Evolutionary conservation across 1,284 basidiomycete species (phyloP).

Genomic region (Tilletia walkeri): DNA sequence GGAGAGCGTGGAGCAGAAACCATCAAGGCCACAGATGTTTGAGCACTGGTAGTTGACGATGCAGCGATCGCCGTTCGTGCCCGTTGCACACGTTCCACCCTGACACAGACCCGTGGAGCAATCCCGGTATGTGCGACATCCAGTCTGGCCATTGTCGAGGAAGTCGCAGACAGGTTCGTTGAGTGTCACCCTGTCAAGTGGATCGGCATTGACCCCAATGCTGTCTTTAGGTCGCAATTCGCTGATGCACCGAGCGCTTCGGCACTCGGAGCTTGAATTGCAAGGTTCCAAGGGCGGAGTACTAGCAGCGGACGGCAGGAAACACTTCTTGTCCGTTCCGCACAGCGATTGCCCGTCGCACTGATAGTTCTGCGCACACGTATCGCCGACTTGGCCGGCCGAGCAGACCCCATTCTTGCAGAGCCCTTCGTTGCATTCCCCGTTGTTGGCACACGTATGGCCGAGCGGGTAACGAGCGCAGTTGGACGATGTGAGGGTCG

Average conservation of each 20-base stretch:
- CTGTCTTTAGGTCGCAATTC: no score
- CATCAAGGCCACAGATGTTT: not conserved
- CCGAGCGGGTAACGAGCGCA: not conserved
- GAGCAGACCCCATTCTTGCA: not conserved
- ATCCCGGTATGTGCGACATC: not conserved
- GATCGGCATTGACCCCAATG: no score
- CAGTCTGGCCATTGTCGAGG: not conserved
- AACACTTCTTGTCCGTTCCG: not conserved
- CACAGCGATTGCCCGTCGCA: not conserved
- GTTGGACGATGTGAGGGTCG: not conserved
- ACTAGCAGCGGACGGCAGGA: not conserved
- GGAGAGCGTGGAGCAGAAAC: not conserved
- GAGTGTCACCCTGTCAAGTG: no score
- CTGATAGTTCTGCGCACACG: not conserved
- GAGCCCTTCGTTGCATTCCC: not conserved
- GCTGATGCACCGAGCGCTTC: not conserved
- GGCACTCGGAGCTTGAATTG: not conserved
- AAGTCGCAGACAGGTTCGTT: not conserved
- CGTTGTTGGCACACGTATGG: not conserved
- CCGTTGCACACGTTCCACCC: not conserved
- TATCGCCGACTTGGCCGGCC: not conserved
- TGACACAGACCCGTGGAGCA: not conserved
- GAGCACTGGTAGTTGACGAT: not conserved
- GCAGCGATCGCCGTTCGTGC: not conserved
- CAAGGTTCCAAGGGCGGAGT: not conserved